Base-by-base conservation (phyloP, 208 protist genomes). In the Trypanosoma lewisi region DNA sequence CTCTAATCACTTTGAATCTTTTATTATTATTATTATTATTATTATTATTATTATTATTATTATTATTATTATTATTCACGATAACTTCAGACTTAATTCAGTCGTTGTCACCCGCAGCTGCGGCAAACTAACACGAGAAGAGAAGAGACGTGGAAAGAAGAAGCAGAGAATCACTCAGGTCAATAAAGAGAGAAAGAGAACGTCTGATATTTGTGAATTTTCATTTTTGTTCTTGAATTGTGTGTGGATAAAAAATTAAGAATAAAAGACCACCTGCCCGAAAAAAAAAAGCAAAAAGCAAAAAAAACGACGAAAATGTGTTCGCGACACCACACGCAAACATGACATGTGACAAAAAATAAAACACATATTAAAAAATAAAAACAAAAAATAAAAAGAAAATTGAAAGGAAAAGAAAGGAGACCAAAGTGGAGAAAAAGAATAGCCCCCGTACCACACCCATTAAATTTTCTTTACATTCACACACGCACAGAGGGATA, bases 311-410 rank as follows among this genome's bases (percentile, higher is more conserved):
- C 11, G 21, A 4, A 21, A 21, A 34, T 36, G 5, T 50, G 21
- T n/a, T 50, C 2, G 23, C 50, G 34, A 37, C 11, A 23, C 31
- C 6, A n/a, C 31, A 33, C 49, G 12, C 41, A 45, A 4, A 14
- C 41, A 45, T 17, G 41, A 14, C 31, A 51, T 2, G 2, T 4
- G 23, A 37, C 12, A 50, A 50, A 51, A 37, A 37, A 62, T 19
- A 51, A 16, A 36, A 37, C 48, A 58, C 36, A 27, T 27, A 50
- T 37, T 14, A 50, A 62, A 31, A 62, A 37, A 45, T 51, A 47
- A 70, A 21, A 63, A 54, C 34, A 59, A 64, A 54, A 16, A 42
- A 58, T 37, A 39, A 55, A 45, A 4, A 36, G 60, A 48, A 6
- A 48, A 48, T n/a, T n/a, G n/a, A 64, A 54, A 16, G 31, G 50